phyloP scores from a whole-genome alignment of 129 eudicot species.

The Flaveria trinervia region DNA sequence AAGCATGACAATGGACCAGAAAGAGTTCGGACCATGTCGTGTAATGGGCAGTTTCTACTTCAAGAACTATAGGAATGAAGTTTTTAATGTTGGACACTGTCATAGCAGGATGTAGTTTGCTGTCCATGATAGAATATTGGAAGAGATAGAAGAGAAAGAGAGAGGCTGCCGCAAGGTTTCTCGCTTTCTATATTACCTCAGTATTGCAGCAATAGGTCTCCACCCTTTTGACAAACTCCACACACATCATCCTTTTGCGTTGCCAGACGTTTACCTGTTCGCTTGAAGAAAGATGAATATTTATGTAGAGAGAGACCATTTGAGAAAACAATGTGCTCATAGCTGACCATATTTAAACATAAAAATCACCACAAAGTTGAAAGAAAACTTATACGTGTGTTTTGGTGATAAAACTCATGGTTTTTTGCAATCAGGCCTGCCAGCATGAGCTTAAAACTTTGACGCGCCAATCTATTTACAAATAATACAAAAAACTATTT shows the following conservation, averaged over 20 bases:
- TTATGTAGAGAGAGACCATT: slow-evolving; percentile 86
- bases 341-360: slow-evolving; percentile 41
- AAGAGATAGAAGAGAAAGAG: too few relatives aligned
- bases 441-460: slow-evolving; percentile 87
- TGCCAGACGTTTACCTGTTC: slow-evolving; percentile 31
- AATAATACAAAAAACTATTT: slow-evolving; percentile 9
- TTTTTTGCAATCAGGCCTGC: slow-evolving; percentile 65
- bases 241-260: slow-evolving; percentile 62
- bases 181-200: too few relatives aligned
- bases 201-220: slow-evolving; percentile 43
- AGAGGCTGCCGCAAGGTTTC: too few relatives aligned
- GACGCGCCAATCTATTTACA: slow-evolving; percentile 75
- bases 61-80: too few relatives aligned
- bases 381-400: neutral
- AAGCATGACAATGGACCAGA: too few relatives aligned
- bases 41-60: too few relatives aligned
- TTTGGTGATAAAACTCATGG: slow-evolving; percentile 57
- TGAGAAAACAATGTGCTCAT: slow-evolving; percentile 61
- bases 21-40: too few relatives aligned
- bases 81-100: too few relatives aligned
- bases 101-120: too few relatives aligned
- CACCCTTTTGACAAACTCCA: slow-evolving; percentile 55
- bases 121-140: too few relatives aligned
- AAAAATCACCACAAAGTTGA: neutral
- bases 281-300: slow-evolving; percentile 44